These are phyloP conservation scores for Conticribra weissflogii DNA, from an alignment of 108 stramenopile species.

Conservation along the genomic window DNA sequence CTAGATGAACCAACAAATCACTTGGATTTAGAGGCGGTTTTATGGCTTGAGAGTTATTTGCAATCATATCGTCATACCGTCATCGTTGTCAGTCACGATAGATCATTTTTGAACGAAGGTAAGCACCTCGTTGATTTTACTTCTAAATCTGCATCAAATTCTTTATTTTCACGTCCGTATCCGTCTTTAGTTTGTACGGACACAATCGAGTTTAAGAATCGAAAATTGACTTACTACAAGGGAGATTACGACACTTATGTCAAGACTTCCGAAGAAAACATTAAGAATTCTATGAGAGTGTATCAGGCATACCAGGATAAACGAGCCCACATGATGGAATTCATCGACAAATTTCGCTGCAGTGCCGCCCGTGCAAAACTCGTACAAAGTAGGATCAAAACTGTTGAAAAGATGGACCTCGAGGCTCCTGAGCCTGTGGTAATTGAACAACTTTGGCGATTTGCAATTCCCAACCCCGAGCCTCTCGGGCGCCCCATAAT, in stretches of 20 bases:
- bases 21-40: conserved; percentile 94
- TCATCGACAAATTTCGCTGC: conserved; percentile 95
- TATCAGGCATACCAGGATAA: conserved; percentile 94
- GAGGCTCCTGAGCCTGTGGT: conserved; percentile 85
- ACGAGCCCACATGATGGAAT: conserved; percentile 98
- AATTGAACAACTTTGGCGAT: conserved; percentile 79
- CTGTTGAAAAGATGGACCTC: conserved; percentile 95
- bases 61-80: conserved; percentile 85
- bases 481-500: conserved; percentile 94
- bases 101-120: conserved; percentile 94
- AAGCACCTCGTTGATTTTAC: conserved; percentile 73
- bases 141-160: background rate
- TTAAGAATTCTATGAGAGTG: conserved; percentile 85
- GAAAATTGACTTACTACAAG: conserved; percentile 90
- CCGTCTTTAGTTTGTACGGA: background rate
- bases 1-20: conserved; percentile 72
- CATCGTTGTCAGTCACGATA: conserved; percentile 95
- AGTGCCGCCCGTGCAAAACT: conserved; percentile 96
- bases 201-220: conserved; percentile 78
- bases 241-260: conserved; percentile 97
- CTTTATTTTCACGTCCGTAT: background rate
- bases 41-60: conserved; percentile 95
- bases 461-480: conserved; percentile 90
- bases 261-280: conserved; percentile 78
- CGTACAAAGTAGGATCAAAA: conserved; percentile 97